Evolutionary conservation across 169 alveolate species (phyloP).

Genomic region (Eimeria necatrix): DNA sequence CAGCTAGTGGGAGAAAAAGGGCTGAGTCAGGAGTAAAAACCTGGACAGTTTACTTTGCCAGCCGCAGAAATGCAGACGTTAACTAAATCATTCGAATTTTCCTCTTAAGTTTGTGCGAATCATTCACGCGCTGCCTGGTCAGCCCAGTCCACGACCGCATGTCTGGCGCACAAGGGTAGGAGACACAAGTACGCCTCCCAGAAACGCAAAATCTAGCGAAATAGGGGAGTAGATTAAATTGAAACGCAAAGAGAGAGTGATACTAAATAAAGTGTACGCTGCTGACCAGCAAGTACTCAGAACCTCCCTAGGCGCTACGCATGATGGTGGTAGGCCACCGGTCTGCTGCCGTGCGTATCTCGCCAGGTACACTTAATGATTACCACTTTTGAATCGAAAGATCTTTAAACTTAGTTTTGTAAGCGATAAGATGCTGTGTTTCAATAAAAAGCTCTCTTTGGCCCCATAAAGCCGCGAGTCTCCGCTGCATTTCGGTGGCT

Average conservation of each 20-base stretch:
- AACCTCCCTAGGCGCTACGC: background rate
- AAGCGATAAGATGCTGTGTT: background rate
- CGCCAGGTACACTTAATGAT: background rate
- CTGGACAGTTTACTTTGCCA: no score
- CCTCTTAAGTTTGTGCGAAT: background rate
- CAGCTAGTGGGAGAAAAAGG: no score
- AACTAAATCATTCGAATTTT: no score
- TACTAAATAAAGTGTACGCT: background rate
- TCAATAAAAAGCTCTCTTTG: background rate
- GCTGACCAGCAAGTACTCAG: background rate
- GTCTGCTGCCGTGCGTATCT: background rate
- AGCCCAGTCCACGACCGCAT: background rate
- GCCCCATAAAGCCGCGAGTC: no score
- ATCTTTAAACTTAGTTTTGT: background rate
- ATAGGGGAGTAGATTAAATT: background rate
- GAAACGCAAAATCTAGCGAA: background rate
- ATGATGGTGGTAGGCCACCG: slow-evolving; percentile 43
- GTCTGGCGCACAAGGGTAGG: background rate
- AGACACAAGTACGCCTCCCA: background rate
- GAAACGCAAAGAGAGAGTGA: background rate
- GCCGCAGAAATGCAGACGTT: no score
- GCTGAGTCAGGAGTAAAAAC: no score
- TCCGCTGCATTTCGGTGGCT: no score
- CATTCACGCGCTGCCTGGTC: background rate
- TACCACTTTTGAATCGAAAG: background rate